phyloP scores from a whole-genome alignment of 2,329 filamentous ascomycete species.

The Cladosporium sp. region DNA sequence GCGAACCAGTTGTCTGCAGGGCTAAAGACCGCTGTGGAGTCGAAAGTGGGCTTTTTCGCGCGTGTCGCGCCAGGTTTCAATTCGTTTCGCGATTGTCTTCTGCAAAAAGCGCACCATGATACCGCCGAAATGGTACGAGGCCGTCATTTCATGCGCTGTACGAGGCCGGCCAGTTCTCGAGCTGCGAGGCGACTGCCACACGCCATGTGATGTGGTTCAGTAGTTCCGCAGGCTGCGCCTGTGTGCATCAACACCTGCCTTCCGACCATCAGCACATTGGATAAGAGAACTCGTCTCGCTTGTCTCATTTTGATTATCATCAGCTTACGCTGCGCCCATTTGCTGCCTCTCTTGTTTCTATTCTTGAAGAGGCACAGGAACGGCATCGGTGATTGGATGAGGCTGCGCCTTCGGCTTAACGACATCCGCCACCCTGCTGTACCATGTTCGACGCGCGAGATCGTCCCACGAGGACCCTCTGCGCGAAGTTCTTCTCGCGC shows the following conservation, averaged over 20 bases:
- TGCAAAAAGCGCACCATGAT: background rate
- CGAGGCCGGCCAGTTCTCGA: background rate
- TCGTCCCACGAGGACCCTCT: background rate
- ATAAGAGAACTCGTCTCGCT: background rate
- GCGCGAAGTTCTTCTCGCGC: conserved; percentile 4
- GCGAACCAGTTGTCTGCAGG: background rate
- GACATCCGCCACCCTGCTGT: conserved; percentile 3
- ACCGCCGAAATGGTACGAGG: background rate
- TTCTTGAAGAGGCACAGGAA: background rate
- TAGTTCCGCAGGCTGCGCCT: background rate
- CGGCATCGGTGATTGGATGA: conserved; percentile 4
- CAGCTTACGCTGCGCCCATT: background rate
- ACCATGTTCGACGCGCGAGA: conserved; percentile 8
- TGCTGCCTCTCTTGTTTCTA: background rate
- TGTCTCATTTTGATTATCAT: background rate
- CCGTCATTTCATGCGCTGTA: background rate
- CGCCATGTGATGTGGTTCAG: background rate
- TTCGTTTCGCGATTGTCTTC: background rate
- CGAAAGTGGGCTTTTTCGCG: background rate
- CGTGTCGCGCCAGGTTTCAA: background rate
- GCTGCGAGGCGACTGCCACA: background rate
- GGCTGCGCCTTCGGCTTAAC: conserved; percentile 12
- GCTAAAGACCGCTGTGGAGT: conserved; percentile 3
- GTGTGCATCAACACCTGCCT: background rate
- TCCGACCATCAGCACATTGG: background rate